Evolutionary conservation across 306 rosid species (phyloP), one percentile per base, ranked within the genome.

Genomic region (Oemleria cerasiformis): DNA sequence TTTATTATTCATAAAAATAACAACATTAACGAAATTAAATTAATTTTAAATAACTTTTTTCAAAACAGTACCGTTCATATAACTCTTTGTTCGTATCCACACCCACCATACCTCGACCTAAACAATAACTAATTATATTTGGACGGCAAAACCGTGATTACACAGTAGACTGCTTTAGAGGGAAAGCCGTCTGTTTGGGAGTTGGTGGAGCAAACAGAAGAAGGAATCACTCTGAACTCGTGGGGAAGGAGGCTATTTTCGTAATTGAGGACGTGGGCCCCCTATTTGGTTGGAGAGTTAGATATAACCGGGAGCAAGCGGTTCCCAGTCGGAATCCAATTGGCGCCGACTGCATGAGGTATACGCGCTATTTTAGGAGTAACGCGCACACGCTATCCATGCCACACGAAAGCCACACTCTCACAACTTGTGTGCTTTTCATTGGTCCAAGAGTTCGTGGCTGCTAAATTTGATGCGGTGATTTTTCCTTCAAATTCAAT

Each of bases 371-470:
- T 34, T 25, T 13, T 2, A 2, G 61, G 17, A 0, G 6, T 55
- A 17, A 77, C 63, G 4, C 34, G 23, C 77, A 81, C 74, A 78
- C 85, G 80, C 59, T 8, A 36, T 54, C 60, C 43, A 34, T 13
- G 53, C 67, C 85, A 74, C 86, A 71, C 82, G 82, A 36, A 50
- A 71, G 7, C 77, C 82, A 78, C 87, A 50, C 83, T 62, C 80
- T 17, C 48, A 15, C 17, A 43, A 4, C 19, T 19, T 10, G 25
- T 14, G 41, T 12, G 40, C 16, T 30, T 58, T 58, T 58, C 20
- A 19, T 39, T 51, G 39, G 49, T 51, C 55, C 19, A 20, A 44
- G 55, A 23, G 53, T 5, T 21, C 59, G 47, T 58, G 0, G 59
- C 72, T 34, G 50, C 50, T 4, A 20, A 30, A 11, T 21, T 67